A percentile compares a stretch with the other conserved stretches of the same genome.
These are phyloP conservation scores for Trametes sp. DNA, from an alignment of 1,284 basidiomycete genomes.

Conservation along the genomic window DNA sequence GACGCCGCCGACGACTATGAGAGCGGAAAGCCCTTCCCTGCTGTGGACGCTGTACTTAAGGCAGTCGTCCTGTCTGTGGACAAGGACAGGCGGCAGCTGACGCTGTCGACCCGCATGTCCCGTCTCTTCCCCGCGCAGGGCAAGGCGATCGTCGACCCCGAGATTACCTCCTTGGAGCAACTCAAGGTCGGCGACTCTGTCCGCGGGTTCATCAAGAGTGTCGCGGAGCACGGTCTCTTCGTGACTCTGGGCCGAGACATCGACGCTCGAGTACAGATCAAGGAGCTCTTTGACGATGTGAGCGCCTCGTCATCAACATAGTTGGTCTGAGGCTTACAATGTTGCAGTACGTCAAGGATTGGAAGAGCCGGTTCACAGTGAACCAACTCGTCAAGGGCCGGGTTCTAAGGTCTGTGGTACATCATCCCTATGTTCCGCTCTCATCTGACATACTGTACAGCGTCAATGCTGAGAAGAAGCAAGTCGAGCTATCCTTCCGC, in stretches of 20 bases:
- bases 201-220: conserved; percentile 90
- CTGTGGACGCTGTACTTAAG: conserved; percentile 71
- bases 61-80: conserved; percentile 78
- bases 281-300: conserved; percentile 91
- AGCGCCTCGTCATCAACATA: conserved; percentile 30
- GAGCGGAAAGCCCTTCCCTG: conserved; percentile 63
- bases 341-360: conserved; percentile 90
- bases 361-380: conserved; percentile 84
- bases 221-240: conserved; percentile 91
- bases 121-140: conserved; percentile 61
- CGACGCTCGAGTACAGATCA: conserved; percentile 93
- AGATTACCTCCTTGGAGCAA: conserved; percentile 70
- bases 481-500: conserved; percentile 90
- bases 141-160: conserved; percentile 69
- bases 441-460: conserved; percentile 46
- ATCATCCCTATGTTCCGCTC: not conserved
- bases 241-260: conserved; percentile 85
- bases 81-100: conserved; percentile 68
- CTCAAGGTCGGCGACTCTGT: conserved; percentile 79
- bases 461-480: conserved; percentile 71
- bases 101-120: conserved; percentile 83
- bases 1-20: conserved; percentile 86
- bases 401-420: conserved; percentile 66
- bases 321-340: not conserved
- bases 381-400: conserved; percentile 91